Evolutionary conservation across 2,329 filamentous ascomycete species (phyloP).

Genomic region (Pseudocercospora macadamiae): DNA sequence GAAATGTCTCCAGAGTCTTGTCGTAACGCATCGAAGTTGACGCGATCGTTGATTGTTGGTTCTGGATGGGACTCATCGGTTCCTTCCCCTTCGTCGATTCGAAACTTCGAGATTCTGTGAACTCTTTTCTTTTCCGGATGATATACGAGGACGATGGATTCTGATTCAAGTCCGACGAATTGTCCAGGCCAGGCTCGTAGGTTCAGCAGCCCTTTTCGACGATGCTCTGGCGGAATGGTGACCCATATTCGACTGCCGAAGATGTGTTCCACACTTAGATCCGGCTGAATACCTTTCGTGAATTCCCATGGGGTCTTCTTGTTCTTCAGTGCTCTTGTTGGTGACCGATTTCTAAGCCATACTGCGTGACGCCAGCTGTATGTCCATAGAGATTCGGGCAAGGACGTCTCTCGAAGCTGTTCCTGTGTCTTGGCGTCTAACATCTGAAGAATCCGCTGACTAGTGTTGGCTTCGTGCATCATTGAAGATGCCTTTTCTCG

Average conservation of each 20-base stretch:
- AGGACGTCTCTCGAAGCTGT: not conserved
- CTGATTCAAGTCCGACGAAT: conserved; percentile 8
- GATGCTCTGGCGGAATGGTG: not conserved
- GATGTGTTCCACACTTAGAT: not conserved
- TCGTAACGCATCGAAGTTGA: not conserved
- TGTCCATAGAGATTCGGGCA: not conserved
- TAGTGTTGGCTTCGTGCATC: not conserved
- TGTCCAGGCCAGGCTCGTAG: conserved; percentile 1
- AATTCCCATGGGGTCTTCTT: conserved; percentile 11
- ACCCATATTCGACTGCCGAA: conserved; percentile 11
- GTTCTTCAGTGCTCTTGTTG: conserved; percentile 4
- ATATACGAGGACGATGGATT: not conserved
- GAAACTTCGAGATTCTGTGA: not conserved
- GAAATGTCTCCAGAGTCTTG: not conserved
- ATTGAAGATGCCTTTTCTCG: conserved; percentile 2
- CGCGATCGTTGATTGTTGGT: not conserved
- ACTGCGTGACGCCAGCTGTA: conserved; percentile 1
- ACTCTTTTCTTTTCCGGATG: conserved; percentile 5
- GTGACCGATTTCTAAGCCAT: conserved; percentile 14
- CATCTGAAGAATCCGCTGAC: not conserved
- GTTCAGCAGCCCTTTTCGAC: not conserved
- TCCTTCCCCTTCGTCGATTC: not conserved
- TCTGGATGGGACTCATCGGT: not conserved
- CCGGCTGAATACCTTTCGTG: not conserved
- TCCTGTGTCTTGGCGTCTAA: not conserved